Percentiles rank a stretch among this genome's conserved stretches.
Conservation (phyloP, 106 monocot genomes). For the Dioscorea dumetorum region DNA sequence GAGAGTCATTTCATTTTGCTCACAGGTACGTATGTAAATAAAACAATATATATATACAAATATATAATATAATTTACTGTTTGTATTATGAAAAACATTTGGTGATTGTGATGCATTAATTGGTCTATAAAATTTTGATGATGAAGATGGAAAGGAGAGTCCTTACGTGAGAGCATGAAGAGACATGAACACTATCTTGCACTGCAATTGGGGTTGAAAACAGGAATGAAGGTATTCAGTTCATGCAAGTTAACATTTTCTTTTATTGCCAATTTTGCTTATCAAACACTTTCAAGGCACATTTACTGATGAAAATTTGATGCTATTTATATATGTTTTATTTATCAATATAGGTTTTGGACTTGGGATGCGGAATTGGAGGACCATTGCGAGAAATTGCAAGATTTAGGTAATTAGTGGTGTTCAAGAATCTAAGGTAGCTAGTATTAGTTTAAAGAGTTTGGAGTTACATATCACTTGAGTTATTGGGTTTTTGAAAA, state of each 20-base stretch:
- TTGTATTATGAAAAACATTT: too few relatives aligned
- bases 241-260: too few relatives aligned
- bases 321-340: background rate
- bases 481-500: too few relatives aligned
- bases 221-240: slow-evolving; percentile 68
- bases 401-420: slow-evolving; percentile 63
- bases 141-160: slow-evolving; percentile 90
- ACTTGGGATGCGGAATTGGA: slow-evolving; percentile 97
- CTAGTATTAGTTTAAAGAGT: too few relatives aligned
- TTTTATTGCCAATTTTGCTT: slow-evolving; percentile 2
- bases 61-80: too few relatives aligned
- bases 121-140: background rate
- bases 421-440: background rate
- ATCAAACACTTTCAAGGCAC: background rate
- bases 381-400: slow-evolving; percentile 91
- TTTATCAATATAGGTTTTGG: slow-evolving; percentile 56
- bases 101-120: too few relatives aligned
- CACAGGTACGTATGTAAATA: slow-evolving; percentile 45
- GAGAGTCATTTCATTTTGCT: slow-evolving; percentile 86
- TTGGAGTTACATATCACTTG: too few relatives aligned
- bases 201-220: slow-evolving; percentile 73
- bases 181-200: slow-evolving; percentile 99
- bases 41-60: background rate
- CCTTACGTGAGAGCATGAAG: slow-evolving; percentile 88
- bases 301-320: too few relatives aligned